Conservation (phyloP, 495 filamentous ascomycete genomes). For the Pseudoneurospora amorphoporcata region DNA sequence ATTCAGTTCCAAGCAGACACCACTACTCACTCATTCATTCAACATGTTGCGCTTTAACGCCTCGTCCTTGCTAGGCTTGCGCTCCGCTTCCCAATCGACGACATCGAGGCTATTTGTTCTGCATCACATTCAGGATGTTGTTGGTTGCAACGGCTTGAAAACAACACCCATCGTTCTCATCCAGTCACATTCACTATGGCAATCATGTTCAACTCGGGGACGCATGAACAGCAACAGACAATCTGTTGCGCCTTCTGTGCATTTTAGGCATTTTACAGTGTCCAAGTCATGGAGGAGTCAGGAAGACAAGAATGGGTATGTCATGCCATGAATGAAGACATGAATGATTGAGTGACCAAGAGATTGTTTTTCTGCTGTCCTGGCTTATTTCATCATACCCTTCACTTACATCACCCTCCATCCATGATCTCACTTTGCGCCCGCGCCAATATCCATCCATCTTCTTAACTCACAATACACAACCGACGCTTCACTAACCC, state of each 20-base stretch:
- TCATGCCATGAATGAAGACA: too few species aligned
- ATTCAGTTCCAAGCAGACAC: not conserved
- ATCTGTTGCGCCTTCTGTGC: slow-evolving; percentile 14
- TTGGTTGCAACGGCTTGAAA: not conserved
- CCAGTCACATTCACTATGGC: not conserved
- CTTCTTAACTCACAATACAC: not conserved
- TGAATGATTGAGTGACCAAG: not conserved
- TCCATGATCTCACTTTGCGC: not conserved
- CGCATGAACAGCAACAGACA: not conserved
- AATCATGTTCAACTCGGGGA: not conserved
- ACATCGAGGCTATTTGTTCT: not conserved
- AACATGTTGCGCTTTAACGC: not conserved
- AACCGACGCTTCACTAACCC: not conserved
- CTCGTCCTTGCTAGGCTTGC: not conserved
- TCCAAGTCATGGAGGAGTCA: not conserved
- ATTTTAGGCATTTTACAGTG: slow-evolving; percentile 34
- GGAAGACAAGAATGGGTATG: slow-evolving; percentile 1
- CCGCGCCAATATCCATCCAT: not conserved
- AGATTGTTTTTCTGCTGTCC: not conserved
- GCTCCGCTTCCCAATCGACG: not conserved
- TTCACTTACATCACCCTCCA: not conserved
- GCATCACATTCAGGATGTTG: not conserved
- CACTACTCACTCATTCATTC: not conserved
- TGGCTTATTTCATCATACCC: not conserved
- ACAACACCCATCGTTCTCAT: not conserved